phyloP scores from a whole-genome alignment of 257 asterid genomes.

The Coffea canephora region DNA sequence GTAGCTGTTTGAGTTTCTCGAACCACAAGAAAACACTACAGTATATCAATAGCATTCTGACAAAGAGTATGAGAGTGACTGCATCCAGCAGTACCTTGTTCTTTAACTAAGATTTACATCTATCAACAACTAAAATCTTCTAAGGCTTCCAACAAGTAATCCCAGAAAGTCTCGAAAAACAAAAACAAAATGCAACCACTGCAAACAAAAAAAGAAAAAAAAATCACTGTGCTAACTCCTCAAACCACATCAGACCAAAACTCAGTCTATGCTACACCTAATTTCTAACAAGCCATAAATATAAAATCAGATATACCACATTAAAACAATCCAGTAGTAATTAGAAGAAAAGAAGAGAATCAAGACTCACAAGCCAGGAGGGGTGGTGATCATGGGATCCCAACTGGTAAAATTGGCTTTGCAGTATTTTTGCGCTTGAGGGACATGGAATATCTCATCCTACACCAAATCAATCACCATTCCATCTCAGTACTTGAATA shows the following conservation, averaged over 20 bases:
- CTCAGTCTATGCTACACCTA: not conserved
- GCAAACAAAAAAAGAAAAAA: not conserved
- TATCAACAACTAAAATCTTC: not conserved
- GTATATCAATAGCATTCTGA: not conserved
- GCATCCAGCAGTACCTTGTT: too few species aligned
- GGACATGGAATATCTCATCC: constrained; percentile 97
- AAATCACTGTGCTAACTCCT: not conserved
- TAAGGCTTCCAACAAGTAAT: too few species aligned
- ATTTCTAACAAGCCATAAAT: not conserved
- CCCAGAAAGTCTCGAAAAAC: not conserved
- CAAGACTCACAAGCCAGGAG: constrained; percentile 86
- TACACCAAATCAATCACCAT: constrained; percentile 30
- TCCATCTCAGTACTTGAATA: not conserved
- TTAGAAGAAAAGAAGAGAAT: not conserved
- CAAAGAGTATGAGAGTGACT: too few species aligned
- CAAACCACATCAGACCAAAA: constrained; percentile 2
- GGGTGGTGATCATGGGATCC: constrained; percentile 99
- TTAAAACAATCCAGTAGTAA: not conserved
- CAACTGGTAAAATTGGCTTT: constrained; percentile 75
- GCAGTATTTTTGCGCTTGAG: constrained; percentile 85
- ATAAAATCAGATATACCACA: not conserved
- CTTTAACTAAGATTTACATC: too few species aligned
- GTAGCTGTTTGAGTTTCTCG: not conserved
- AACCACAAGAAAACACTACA: not conserved
- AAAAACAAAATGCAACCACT: not conserved